Evolutionary conservation across 1,139 yeast species (phyloP).

Genomic region (Trichomonascaceae sp.): DNA sequence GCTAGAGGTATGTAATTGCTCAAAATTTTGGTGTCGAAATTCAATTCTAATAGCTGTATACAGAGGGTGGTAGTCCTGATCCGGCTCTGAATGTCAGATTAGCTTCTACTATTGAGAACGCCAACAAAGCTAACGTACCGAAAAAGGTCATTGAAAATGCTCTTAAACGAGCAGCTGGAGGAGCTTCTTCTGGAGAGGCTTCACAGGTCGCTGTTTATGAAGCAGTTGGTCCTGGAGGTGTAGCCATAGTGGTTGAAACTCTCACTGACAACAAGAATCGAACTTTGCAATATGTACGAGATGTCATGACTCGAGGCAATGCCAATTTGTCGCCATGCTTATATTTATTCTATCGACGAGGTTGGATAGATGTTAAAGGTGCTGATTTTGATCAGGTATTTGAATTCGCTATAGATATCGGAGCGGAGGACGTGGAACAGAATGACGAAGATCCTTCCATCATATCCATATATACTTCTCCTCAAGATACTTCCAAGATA

Average conservation of each 20-base stretch:
- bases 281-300: constrained; percentile 68
- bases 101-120: constrained; percentile 70
- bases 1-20: constrained; percentile 40
- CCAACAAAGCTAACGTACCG: constrained; percentile 69
- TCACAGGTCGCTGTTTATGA: constrained; percentile 64
- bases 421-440: constrained; percentile 75
- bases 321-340: constrained; percentile 73
- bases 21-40: neutral
- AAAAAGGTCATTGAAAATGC: constrained; percentile 85
- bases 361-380: constrained; percentile 53
- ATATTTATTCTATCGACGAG: constrained; percentile 71
- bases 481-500: constrained; percentile 54
- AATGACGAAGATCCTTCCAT: constrained; percentile 38
- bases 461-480: constrained; percentile 43
- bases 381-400: constrained; percentile 51
- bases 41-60: neutral
- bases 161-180: constrained; percentile 57
- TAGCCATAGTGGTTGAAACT: constrained; percentile 77
- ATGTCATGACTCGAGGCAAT: constrained; percentile 63
- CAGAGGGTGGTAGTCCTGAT: constrained; percentile 50
- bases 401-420: constrained; percentile 70
- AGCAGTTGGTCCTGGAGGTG: constrained; percentile 90
- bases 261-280: constrained; percentile 84
- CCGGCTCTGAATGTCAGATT: constrained; percentile 61
- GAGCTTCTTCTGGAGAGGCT: constrained; percentile 33